Base-by-base conservation (phyloP, 2,329 filamentous ascomycete genomes). In the Fusarium udum region DNA sequence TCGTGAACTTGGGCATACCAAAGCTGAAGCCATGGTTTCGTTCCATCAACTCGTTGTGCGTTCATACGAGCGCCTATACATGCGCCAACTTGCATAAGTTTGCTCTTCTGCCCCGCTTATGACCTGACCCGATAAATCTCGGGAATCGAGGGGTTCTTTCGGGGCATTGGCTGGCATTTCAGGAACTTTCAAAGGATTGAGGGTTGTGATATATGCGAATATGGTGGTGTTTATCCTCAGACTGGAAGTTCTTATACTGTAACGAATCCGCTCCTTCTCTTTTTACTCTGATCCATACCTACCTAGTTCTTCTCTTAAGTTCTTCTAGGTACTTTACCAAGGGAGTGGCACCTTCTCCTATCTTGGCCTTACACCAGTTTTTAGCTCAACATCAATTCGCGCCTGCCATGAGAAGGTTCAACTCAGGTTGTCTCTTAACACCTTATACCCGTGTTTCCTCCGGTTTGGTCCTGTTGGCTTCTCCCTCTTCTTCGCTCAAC, bases 61-160 rank as follows among this genome's bases (percentile, higher is more conserved):
- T 61, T 67, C 53, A 32, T 64, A 31, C 36, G 28, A 55, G 56
- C 37, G 26, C 22, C 28, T 28, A 48, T 42, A 24, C 39, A 67
- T 64, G 72, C 61, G 61, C 53, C 62, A 43, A 34, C 61, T 68
- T 66, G 59, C 59, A 69, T 59, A 59, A 59, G 45, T 64, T 65
- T 64, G 42, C 45, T 62, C 62, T 60, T 39, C 42, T 46, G 61
- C 74, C 75, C 76, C 76, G 74, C 75, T 74, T 46, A 49, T 75
- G 70, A 69, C 53, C 63, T 70, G 74, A 67, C 64, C 76, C 76
- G 75, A 78, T 71, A 70, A 67, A 74, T 71, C 46, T 78, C 76
- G 76, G 76, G 62, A 61, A 66, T 68, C 34, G 56, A 62, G 63
- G 59, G 42, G 52, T 57, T 39, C 20, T 49, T 72, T 68, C 53